Evolutionary conservation across 2,329 filamentous ascomycete species (phyloP).

Genomic region (Tolypocladium nubicola): DNA sequence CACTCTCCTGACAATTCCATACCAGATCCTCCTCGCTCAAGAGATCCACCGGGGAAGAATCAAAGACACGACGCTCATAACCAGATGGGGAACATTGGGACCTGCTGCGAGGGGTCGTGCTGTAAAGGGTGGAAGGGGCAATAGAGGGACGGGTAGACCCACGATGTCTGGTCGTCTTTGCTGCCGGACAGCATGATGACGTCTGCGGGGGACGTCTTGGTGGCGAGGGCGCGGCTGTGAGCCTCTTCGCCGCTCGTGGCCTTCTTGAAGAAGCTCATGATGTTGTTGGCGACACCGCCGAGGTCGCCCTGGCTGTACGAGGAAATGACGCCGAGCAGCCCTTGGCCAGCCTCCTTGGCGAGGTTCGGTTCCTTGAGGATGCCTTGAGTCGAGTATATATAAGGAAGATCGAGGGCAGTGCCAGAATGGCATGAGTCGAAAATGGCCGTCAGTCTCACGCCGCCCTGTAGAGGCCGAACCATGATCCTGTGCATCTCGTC

Average conservation of each 20-base stretch:
- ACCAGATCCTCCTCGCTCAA: neutral
- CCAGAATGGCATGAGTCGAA: conserved; percentile 60
- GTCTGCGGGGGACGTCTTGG: conserved; percentile 89
- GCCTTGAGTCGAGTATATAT: conserved; percentile 59
- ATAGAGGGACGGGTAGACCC: conserved; percentile 31
- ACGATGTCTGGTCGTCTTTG: conserved; percentile 93
- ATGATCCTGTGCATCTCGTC: conserved; percentile 75
- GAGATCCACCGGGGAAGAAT: neutral
- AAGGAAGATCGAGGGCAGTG: conserved; percentile 55
- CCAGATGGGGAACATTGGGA: neutral
- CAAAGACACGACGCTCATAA: neutral
- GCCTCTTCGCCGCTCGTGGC: conserved; percentile 73
- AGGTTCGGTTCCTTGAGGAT: conserved; percentile 59
- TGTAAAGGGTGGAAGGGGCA: conserved; percentile 3
- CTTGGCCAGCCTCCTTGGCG: conserved; percentile 57
- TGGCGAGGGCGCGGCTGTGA: conserved; percentile 68
- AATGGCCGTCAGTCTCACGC: conserved; percentile 50
- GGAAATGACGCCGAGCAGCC: conserved; percentile 48
- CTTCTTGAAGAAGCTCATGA: conserved; percentile 82
- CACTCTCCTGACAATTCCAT: neutral
- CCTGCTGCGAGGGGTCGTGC: neutral
- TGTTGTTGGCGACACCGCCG: conserved; percentile 67
- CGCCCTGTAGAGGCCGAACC: conserved; percentile 43
- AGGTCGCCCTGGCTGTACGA: conserved; percentile 63
- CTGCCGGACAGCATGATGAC: conserved; percentile 97